phyloP scores from a whole-genome alignment of 108 stramenopile genomes.

The Cafeteria roenbergensis region DNA sequence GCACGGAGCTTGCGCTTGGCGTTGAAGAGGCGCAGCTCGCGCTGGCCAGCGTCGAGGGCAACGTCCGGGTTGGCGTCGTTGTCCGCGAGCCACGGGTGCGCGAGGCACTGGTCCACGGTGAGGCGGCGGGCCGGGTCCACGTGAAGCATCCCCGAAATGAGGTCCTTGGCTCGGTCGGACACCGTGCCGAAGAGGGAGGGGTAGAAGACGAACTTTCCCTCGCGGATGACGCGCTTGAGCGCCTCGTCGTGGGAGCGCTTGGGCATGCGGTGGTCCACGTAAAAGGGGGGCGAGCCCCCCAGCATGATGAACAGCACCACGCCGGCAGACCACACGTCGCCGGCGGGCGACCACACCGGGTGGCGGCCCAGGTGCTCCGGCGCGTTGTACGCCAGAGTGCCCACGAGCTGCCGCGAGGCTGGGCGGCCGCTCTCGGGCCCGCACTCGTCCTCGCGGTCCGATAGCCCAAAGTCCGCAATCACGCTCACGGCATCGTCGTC shows the following conservation, averaged over 20 bases:
- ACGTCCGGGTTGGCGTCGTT: background rate
- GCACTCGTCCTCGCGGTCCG: constrained; percentile 5
- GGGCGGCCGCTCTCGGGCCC: background rate
- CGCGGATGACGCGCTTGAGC: constrained; percentile 11
- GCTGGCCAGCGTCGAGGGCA: background rate
- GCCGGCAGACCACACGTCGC: constrained; percentile 29
- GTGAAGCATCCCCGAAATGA: constrained; percentile 14
- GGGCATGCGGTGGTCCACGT: constrained; percentile 6
- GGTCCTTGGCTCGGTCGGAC: constrained; percentile 28
- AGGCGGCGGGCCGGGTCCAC: constrained; percentile 8
- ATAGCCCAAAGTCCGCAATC: constrained; percentile 29
- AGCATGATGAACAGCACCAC: constrained; percentile 26
- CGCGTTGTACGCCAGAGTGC: constrained; percentile 24
- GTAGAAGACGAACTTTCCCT: constrained; percentile 19
- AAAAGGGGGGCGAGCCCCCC: constrained; percentile 17
- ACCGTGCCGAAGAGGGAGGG: constrained; percentile 8
- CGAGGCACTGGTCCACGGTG: constrained; percentile 17
- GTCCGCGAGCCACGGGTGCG: constrained; percentile 23
- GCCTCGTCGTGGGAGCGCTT: background rate
- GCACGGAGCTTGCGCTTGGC: constrained; percentile 10
- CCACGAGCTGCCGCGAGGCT: constrained; percentile 10
- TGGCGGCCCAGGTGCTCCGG: constrained; percentile 15
- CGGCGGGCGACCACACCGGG: constrained; percentile 16
- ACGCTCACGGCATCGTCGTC: constrained; percentile 19
- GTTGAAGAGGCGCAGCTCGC: background rate